Conservation (phyloP, 352 stramenopile species). For the Globisporangium spiculum region DNA sequence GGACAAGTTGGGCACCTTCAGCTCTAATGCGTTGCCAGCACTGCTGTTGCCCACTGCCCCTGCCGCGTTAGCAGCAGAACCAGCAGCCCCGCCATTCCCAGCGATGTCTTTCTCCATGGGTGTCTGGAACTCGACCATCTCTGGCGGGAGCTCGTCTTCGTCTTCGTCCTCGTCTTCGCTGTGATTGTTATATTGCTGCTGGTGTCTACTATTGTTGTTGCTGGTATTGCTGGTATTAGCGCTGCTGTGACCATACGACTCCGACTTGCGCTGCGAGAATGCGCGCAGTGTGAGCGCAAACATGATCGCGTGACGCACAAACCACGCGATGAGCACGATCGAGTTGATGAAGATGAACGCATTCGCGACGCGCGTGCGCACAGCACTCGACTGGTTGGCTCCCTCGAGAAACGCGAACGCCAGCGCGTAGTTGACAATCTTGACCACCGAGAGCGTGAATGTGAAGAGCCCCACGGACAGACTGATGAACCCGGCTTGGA, state of each 20-base stretch:
- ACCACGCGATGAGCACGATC: slow-evolving; percentile 56
- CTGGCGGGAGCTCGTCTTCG: slow-evolving; percentile 4
- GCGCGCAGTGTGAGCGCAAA: slow-evolving; percentile 22
- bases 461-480: slow-evolving; percentile 47
- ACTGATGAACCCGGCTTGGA: slow-evolving; percentile 36
- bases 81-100: neutral
- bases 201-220: neutral
- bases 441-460: slow-evolving; percentile 45
- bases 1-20: neutral
- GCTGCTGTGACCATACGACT: neutral
- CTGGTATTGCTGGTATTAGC: neutral
- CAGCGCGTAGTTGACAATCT: slow-evolving; percentile 57
- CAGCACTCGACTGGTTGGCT: slow-evolving; percentile 34
- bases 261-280: slow-evolving; percentile 7
- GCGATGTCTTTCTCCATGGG: slow-evolving; percentile 1
- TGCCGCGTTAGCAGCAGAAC: neutral
- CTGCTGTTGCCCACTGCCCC: neutral
- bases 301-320: slow-evolving; percentile 55
- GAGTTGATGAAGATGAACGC: slow-evolving; percentile 71
- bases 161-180: slow-evolving; percentile 1
- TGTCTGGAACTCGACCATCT: slow-evolving; percentile 22
- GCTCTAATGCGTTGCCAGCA: neutral
- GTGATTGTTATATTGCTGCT: neutral
- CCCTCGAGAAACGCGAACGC: slow-evolving; percentile 56
- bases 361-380: slow-evolving; percentile 34